A percentile compares a stretch with the other conserved stretches of the same genome.
Evolutionary conservation across 768 basidiomycete genomes (phyloP).

Genomic region (Termitomyces sp.): DNA sequence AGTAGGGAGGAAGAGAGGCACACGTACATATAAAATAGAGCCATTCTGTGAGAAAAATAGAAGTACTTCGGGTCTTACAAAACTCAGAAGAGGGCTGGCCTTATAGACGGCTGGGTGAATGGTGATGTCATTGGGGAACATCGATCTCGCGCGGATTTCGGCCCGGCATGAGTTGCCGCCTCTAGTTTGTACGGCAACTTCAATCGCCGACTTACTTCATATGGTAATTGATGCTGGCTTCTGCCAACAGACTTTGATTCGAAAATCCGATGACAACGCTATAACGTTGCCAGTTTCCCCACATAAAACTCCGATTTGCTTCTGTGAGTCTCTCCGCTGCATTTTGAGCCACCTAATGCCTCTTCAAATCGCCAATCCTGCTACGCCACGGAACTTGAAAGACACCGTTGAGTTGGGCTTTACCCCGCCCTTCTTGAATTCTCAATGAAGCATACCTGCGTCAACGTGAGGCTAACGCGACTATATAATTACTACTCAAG

Average conservation of each 20-base stretch:
- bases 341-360: too few species aligned
- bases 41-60: slow-evolving; percentile 7
- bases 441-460: slow-evolving; percentile 9
- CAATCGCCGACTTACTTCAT: neutral
- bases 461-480: neutral
- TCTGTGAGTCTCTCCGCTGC: too few species aligned
- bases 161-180: neutral
- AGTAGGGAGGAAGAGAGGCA: neutral
- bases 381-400: too few species aligned
- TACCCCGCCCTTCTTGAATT: too few species aligned
- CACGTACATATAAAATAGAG: slow-evolving; percentile 15
- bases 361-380: too few species aligned
- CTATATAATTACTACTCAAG: too few species aligned
- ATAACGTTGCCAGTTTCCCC: too few species aligned
- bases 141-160: neutral
- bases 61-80: neutral
- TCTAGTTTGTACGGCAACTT: neutral
- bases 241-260: neutral
- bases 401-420: too few species aligned
- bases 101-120: neutral
- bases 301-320: too few species aligned
- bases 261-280: too few species aligned
- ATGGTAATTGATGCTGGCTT: neutral
- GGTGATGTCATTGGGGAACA: slow-evolving; percentile 7
- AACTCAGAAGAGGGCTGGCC: neutral